Evolutionary conservation across 2,329 filamentous ascomycete genomes (phyloP).

Genomic region (Shiraia bambusicola): DNA sequence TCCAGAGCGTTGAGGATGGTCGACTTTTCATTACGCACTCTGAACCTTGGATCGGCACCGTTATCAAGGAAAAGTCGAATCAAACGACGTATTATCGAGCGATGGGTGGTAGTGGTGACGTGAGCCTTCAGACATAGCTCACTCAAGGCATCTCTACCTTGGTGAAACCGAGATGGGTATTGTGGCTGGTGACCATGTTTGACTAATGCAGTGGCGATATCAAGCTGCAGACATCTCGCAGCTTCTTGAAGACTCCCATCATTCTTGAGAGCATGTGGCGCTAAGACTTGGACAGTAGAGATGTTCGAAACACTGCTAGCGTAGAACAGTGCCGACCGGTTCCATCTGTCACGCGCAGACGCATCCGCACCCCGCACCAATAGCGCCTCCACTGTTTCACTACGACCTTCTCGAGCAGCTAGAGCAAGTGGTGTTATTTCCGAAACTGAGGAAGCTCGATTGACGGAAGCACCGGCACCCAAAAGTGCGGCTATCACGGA

Average conservation of each 20-base stretch:
- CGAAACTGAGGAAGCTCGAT: slow-evolving; percentile 56
- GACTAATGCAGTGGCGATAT: slow-evolving; percentile 59
- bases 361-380: slow-evolving; percentile 62
- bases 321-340: slow-evolving; percentile 62
- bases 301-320: slow-evolving; percentile 50
- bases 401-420: slow-evolving; percentile 57
- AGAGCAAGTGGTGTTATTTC: slow-evolving; percentile 61
- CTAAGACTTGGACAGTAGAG: slow-evolving; percentile 45
- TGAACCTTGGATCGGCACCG: slow-evolving; percentile 58
- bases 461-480: slow-evolving; percentile 58
- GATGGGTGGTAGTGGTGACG: slow-evolving; percentile 41
- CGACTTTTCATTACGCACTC: slow-evolving; percentile 59
- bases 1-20: slow-evolving; percentile 61
- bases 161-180: slow-evolving; percentile 64
- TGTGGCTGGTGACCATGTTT: slow-evolving; percentile 63
- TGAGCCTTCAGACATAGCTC: slow-evolving; percentile 63
- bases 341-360: slow-evolving; percentile 58
- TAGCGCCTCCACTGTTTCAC: slow-evolving; percentile 60
- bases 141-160: slow-evolving; percentile 63
- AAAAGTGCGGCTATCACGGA: slow-evolving; percentile 60
- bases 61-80: slow-evolving; percentile 59
- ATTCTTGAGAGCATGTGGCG: slow-evolving; percentile 60
- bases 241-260: slow-evolving; percentile 69
- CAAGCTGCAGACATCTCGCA: slow-evolving; percentile 59
- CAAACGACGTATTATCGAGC: slow-evolving; percentile 43